Evolutionary conservation across 495 filamentous ascomycete genomes (phyloP).

Genomic region (Bryoglossum gracile): DNA sequence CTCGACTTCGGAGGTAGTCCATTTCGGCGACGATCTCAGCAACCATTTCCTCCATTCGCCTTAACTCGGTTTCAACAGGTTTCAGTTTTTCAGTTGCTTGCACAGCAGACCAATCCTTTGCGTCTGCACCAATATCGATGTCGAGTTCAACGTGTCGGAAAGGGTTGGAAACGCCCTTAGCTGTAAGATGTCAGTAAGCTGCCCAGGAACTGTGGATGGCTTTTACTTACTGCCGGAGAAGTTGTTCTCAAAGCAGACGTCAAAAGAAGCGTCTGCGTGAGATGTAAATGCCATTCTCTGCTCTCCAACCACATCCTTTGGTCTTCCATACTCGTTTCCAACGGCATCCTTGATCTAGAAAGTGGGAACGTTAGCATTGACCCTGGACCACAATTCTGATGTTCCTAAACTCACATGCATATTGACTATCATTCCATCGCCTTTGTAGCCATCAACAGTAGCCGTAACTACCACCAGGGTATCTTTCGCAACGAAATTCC

Average conservation of each 20-base stretch:
- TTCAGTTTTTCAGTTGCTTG: constrained; percentile 97
- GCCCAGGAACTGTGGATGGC: too few species aligned
- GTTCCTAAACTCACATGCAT: constrained; percentile 70
- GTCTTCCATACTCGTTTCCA: constrained; percentile 88
- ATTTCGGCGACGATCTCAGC: constrained; percentile 76
- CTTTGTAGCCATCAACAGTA: constrained; percentile 72
- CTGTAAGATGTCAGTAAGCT: constrained; percentile 21
- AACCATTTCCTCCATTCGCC: constrained; percentile 84
- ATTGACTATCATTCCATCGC: constrained; percentile 89
- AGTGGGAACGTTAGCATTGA: too few species aligned
- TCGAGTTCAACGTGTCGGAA: constrained; percentile 84
- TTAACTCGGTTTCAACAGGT: constrained; percentile 91
- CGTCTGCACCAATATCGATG: constrained; percentile 97
- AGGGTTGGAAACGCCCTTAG: constrained; percentile 45
- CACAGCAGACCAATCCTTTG: constrained; percentile 95
- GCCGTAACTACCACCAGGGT: constrained; percentile 98
- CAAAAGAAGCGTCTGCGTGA: constrained; percentile 89
- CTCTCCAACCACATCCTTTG: constrained; percentile 88
- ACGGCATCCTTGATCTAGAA: constrained; percentile 85
- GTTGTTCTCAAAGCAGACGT: constrained; percentile 94
- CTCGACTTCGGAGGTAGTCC: constrained; percentile 82
- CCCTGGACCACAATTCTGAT: not conserved
- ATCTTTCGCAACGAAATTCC: constrained; percentile 91
- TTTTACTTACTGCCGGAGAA: constrained; percentile 50
- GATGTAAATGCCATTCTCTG: constrained; percentile 90